Evolutionary conservation across 108 stramenopile genomes (phyloP), one percentile per base, ranked within the genome.

Genomic region (Epithemia pelagica): DNA sequence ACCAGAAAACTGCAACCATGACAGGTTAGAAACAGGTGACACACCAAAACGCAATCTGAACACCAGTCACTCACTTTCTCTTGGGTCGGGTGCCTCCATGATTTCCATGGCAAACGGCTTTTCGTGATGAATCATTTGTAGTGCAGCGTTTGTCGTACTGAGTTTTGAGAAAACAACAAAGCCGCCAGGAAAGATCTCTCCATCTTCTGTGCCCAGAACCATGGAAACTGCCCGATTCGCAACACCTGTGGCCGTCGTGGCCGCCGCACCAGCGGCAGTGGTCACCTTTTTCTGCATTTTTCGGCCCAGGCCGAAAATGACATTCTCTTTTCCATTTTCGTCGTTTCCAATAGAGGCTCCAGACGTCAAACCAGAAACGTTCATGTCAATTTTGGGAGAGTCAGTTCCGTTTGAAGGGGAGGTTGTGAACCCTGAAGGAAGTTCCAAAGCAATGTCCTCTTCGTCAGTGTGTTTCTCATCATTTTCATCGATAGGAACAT

Each of bases 1-100:
- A 52, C 80, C 80, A 81, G 51, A 62, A 73, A 2, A 73, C 55
- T 26, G 72, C 67, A 21, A 59, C 62, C n/a, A n/a, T n/a, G n/a
- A n/a, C n/a, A n/a, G n/a, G n/a, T n/a, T n/a, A n/a, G n/a, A n/a
- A n/a, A n/a, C n/a, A n/a, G n/a, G n/a, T n/a, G n/a, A n/a, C n/a
- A n/a, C n/a, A n/a, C n/a, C n/a, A n/a, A n/a, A n/a, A n/a, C n/a
- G n/a, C n/a, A n/a, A n/a, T n/a, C n/a, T n/a, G n/a, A n/a, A n/a
- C n/a, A n/a, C n/a, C n/a, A n/a, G n/a, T n/a, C n/a, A n/a, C n/a
- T n/a, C n/a, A n/a, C n/a, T 62, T n/a, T 75, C 67, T 20, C 59
- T 52, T 30, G 74, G 67, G 2, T 62, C 61, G 28, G 67, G 68
- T 20, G 76, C 68, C 28, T 69, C 67, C 21, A 27, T 23, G 52